These are phyloP conservation scores for Sporothrix curviconia DNA, from an alignment of 2,329 filamentous ascomycete species.

Conservation along the genomic window DNA sequence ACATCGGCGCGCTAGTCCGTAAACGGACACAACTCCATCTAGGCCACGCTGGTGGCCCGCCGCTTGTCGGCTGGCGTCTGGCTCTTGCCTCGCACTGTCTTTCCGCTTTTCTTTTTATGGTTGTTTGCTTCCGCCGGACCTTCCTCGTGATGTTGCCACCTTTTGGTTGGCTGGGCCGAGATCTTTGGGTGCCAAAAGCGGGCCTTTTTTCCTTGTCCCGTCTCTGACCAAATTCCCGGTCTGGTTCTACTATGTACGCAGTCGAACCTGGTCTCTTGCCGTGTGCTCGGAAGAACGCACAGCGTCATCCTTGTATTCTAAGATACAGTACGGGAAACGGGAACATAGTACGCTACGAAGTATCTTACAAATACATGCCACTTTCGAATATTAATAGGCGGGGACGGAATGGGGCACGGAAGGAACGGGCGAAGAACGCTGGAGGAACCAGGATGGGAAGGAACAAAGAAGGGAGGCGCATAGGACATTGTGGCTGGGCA, in stretches of 20 bases:
- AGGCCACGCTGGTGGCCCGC: not conserved
- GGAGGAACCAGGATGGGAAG: not conserved
- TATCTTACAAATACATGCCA: no score
- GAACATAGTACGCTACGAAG: no score
- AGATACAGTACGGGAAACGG: no score
- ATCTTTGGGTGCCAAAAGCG: not conserved
- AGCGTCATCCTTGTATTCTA: not conserved
- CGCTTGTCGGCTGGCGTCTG: not conserved
- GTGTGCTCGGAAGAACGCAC: not conserved
- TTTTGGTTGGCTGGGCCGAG: not conserved
- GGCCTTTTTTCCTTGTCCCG: not conserved
- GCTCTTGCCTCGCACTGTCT: not conserved
- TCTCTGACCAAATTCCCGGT: constrained; percentile 4
- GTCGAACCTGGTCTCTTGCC: not conserved
- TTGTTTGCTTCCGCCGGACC: not conserved
- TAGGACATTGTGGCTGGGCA: not conserved
- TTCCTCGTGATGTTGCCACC: not conserved
- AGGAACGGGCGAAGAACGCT: not conserved
- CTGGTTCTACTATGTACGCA: no score
- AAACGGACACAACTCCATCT: not conserved
- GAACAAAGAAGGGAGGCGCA: constrained; percentile 1
- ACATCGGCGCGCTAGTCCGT: no score
- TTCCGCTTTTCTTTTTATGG: constrained; percentile 5
- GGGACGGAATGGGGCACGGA: not conserved
- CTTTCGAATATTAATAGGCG: no score